phyloP scores from a whole-genome alignment of 345 rosid species.

The Salix viminalis region DNA sequence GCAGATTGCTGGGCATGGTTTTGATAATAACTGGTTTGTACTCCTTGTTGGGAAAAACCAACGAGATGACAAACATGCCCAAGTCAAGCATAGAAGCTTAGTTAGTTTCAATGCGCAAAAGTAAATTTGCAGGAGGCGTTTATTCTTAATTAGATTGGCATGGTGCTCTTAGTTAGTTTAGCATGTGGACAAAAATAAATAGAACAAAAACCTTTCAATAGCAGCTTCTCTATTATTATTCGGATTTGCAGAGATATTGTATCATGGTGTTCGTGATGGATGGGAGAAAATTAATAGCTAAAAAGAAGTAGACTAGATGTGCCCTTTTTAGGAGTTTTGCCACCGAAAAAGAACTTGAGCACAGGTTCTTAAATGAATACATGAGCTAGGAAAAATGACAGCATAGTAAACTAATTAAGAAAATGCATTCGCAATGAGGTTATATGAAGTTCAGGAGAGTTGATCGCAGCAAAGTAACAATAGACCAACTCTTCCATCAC shows the following conservation, averaged over 20 bases:
- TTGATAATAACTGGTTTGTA: not conserved
- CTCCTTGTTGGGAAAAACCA: conserved; percentile 38
- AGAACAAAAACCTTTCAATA: too few relatives aligned
- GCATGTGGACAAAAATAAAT: too few relatives aligned
- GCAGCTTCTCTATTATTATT: too few relatives aligned
- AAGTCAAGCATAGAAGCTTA: not conserved
- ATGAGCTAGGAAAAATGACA: not conserved
- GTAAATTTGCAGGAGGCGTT: too few relatives aligned
- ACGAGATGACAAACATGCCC: conserved; percentile 17
- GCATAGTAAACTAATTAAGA: not conserved
- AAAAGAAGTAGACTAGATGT: not conserved
- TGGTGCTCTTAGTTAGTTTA: too few relatives aligned
- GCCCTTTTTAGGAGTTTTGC: not conserved
- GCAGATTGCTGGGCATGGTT: too few relatives aligned
- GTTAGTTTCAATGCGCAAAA: too few relatives aligned
- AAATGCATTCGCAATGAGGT: conserved; percentile 17
- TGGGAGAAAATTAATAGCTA: too few relatives aligned
- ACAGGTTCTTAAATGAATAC: too few relatives aligned
- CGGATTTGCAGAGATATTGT: too few relatives aligned
- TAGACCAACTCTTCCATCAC: conserved; percentile 23
- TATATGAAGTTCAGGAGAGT: conserved; percentile 19
- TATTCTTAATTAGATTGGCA: too few relatives aligned
- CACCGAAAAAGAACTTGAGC: not conserved
- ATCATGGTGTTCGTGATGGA: too few relatives aligned
- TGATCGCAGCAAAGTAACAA: conserved; percentile 20